Evolutionary conservation across 177 flowering plant genomes (phyloP).

Genomic region (Tripterygium wilfordii): DNA sequence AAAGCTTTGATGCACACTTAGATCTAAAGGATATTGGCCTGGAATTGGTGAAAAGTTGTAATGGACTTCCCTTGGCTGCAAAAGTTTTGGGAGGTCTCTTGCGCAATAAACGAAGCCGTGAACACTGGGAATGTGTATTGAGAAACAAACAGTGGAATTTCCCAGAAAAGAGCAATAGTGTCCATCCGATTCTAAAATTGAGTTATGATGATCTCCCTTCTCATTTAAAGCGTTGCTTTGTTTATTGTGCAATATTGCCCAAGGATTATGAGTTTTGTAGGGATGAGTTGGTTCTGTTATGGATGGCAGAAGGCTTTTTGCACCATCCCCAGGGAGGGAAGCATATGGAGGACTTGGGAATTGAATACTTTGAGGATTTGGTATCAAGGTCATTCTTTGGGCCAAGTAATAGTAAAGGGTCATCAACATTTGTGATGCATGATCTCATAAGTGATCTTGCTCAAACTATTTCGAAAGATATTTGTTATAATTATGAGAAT

Average conservation of each 20-base stretch:
- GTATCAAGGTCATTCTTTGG: slow-evolving; percentile 4
- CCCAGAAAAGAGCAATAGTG: not conserved
- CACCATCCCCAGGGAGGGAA: not conserved
- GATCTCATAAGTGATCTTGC: not conserved
- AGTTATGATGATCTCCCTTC: slow-evolving; percentile 4
- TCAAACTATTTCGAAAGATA: not conserved
- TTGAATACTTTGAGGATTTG: slow-evolving; percentile 1
- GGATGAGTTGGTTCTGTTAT: not conserved
- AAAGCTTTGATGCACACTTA: not conserved
- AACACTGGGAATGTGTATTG: slow-evolving; percentile 5
- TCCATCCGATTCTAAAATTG: slow-evolving; percentile 2
- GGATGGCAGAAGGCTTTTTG: slow-evolving; percentile 5
- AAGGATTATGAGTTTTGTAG: not conserved
- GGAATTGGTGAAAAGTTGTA: slow-evolving; percentile 10
- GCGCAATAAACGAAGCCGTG: slow-evolving; percentile 1
- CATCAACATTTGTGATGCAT: not conserved
- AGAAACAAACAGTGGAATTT: slow-evolving; percentile 7
- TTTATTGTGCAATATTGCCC: not conserved
- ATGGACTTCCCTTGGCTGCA: slow-evolving; percentile 16
- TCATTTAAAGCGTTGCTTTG: slow-evolving; percentile 4
- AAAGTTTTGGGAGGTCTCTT: slow-evolving; percentile 20
- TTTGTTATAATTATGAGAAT: not conserved
- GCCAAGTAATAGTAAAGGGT: not conserved
- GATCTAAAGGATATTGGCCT: slow-evolving; percentile 7
- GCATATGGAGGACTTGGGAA: not conserved